These are phyloP conservation scores for Ilyonectria robusta DNA, from an alignment of 2,329 filamentous ascomycete species.

Conservation along the genomic window DNA sequence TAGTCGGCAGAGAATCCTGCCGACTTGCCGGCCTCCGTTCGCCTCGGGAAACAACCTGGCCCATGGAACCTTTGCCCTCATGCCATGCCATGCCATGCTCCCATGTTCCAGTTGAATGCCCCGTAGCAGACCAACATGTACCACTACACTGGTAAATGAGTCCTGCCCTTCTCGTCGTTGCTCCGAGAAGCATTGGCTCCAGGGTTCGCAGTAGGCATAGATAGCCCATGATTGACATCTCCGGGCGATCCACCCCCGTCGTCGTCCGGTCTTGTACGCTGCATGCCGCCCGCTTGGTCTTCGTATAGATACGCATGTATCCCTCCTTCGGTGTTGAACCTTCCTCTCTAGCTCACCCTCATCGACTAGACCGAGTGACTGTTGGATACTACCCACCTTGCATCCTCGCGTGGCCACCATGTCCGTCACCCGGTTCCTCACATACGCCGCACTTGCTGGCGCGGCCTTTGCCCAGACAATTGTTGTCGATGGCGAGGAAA, in stretches of 20 bases:
- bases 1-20: constrained; percentile 14
- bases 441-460: constrained; percentile 33
- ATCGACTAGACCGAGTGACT: constrained; percentile 6
- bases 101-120: constrained; percentile 5
- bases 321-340: constrained; percentile 13
- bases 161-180: constrained; percentile 23
- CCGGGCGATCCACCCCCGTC: not conserved
- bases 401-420: constrained; percentile 27
- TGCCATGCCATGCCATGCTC: constrained; percentile 10
- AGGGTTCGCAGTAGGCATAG: constrained; percentile 17
- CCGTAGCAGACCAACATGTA: constrained; percentile 23
- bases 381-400: constrained; percentile 9
- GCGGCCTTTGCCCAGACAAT: constrained; percentile 45
- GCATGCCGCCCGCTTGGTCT: not conserved
- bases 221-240: constrained; percentile 15
- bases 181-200: constrained; percentile 16
- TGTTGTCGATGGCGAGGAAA: constrained; percentile 40
- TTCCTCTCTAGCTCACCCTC: constrained; percentile 18
- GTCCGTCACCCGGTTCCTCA: constrained; percentile 34
- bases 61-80: constrained; percentile 9
- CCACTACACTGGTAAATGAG: constrained; percentile 26
- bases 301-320: constrained; percentile 29
- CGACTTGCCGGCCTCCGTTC: constrained; percentile 2
- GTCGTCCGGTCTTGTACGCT: not conserved
- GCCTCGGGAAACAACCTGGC: constrained; percentile 17